Percentiles rank a stretch among this genome's conserved stretches.
Evolutionary conservation across 2,329 filamentous ascomycete species (phyloP).

Genomic region (Fusarium equiseti): DNA sequence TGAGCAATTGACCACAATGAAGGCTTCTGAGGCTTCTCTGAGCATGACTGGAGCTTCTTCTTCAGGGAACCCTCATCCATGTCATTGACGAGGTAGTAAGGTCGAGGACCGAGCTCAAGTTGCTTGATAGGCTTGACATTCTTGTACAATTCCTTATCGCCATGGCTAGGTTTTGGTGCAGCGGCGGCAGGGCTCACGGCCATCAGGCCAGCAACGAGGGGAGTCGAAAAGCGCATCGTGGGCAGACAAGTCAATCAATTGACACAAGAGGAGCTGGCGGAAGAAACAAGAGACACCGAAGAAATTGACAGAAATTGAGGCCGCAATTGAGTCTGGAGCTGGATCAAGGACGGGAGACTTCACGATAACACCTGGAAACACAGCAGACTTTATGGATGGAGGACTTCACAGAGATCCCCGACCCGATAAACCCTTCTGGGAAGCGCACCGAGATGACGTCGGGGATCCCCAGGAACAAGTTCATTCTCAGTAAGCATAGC

Average conservation of each 20-base stretch:
- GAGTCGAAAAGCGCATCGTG: constrained; percentile 51
- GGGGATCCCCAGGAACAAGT: constrained; percentile 23
- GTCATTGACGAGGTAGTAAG: constrained; percentile 72
- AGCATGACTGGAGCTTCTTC: constrained; percentile 68
- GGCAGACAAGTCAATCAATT: constrained; percentile 20
- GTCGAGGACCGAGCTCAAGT: constrained; percentile 72
- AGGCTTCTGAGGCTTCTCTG: constrained; percentile 63
- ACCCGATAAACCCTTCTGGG: constrained; percentile 37
- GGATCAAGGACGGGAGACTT: constrained; percentile 5
- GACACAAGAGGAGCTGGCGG: neutral
- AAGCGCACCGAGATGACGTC: constrained; percentile 29
- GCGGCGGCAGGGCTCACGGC: constrained; percentile 46
- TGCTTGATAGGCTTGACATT: constrained; percentile 59
- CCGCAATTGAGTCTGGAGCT: constrained; percentile 31
- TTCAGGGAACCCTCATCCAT: constrained; percentile 73
- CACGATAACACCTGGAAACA: constrained; percentile 11
- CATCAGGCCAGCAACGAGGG: constrained; percentile 50
- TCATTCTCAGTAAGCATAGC: constrained; percentile 20
- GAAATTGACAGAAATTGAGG: constrained; percentile 13
- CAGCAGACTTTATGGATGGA: constrained; percentile 37
- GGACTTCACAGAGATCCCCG: constrained; percentile 20
- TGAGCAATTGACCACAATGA: constrained; percentile 71
- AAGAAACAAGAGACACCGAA: constrained; percentile 7
- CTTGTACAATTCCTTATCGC: constrained; percentile 39
- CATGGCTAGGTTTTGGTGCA: constrained; percentile 42